These are phyloP conservation scores for Ogataea degrootiae DNA, from an alignment of 805 yeast species.

Conservation along the genomic window DNA sequence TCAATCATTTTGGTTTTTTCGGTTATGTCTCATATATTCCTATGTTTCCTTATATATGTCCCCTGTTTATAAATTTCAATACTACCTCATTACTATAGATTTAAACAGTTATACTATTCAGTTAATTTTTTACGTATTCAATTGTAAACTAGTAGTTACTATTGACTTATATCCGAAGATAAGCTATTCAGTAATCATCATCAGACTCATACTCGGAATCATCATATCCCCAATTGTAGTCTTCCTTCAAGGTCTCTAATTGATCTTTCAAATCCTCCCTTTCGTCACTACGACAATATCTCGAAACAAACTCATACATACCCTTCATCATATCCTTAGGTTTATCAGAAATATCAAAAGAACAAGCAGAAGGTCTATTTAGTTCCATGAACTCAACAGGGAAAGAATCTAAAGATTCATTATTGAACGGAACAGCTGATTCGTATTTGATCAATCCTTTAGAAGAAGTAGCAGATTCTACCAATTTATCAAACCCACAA, in stretches of 20 bases:
- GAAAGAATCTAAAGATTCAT: constrained; percentile 26
- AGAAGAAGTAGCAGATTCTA: constrained; percentile 15
- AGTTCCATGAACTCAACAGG: constrained; percentile 23
- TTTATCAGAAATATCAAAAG: constrained; percentile 22
- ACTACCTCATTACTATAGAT: neutral
- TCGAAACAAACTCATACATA: constrained; percentile 24
- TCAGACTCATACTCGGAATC: constrained; percentile 40
- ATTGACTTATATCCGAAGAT: neutral
- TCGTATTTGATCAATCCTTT: constrained; percentile 12
- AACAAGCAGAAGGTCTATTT: constrained; percentile 6
- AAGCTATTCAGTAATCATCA: constrained; percentile 15
- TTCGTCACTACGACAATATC: constrained; percentile 38
- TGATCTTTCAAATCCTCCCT: constrained; percentile 50
- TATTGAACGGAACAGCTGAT: constrained; percentile 8
- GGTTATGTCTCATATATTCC: neutral
- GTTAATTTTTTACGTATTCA: neutral
- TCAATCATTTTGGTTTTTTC: neutral
- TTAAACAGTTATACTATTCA: neutral
- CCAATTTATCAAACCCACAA: constrained; percentile 7
- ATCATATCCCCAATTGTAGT: constrained; percentile 49
- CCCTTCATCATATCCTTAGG: constrained; percentile 16
- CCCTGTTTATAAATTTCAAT: constrained; percentile 2
- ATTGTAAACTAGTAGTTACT: too few species aligned
- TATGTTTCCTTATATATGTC: neutral
- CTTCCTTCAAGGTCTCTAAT: constrained; percentile 37